phyloP scores from a whole-genome alignment of 2,329 filamentous ascomycete genomes.

The Fonsecaea nubica region DNA sequence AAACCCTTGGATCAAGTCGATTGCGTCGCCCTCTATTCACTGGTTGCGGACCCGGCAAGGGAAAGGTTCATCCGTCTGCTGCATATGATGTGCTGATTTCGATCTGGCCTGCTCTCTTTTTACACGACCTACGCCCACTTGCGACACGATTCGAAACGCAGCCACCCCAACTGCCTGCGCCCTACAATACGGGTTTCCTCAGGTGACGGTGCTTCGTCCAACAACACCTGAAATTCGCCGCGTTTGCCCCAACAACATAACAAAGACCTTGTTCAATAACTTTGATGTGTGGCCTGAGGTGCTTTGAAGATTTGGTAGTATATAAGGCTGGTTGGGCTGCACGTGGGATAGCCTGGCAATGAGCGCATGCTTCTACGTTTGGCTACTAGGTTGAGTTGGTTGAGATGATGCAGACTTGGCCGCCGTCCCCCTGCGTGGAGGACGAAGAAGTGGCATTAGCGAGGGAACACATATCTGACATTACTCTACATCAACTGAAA shows the following conservation, averaged over 20 bases:
- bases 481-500: constrained; percentile 38
- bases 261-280: not conserved
- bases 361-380: constrained; percentile 21
- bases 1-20: constrained; percentile 8
- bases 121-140: constrained; percentile 29
- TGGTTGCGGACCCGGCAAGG: constrained; percentile 4
- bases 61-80: constrained; percentile 18
- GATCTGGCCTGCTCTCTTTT: constrained; percentile 29
- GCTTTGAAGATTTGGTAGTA: constrained; percentile 3
- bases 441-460: constrained; percentile 52
- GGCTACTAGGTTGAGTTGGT: constrained; percentile 22
- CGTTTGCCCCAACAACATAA: constrained; percentile 1
- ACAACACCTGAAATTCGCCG: constrained; percentile 7
- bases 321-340: not conserved
- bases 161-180: constrained; percentile 27
- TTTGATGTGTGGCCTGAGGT: constrained; percentile 3
- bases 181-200: constrained; percentile 20
- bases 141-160: constrained; percentile 28
- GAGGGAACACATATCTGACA: constrained; percentile 47
- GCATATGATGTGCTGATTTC: constrained; percentile 35
- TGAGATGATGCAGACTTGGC: constrained; percentile 43
- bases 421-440: constrained; percentile 54
- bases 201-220: constrained; percentile 25
- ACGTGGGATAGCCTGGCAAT: constrained; percentile 25
- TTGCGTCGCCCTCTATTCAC: constrained; percentile 18